Evolutionary conservation across 2,329 filamentous ascomycete genomes (phyloP).

Genomic region (Botrytis squamosa): DNA sequence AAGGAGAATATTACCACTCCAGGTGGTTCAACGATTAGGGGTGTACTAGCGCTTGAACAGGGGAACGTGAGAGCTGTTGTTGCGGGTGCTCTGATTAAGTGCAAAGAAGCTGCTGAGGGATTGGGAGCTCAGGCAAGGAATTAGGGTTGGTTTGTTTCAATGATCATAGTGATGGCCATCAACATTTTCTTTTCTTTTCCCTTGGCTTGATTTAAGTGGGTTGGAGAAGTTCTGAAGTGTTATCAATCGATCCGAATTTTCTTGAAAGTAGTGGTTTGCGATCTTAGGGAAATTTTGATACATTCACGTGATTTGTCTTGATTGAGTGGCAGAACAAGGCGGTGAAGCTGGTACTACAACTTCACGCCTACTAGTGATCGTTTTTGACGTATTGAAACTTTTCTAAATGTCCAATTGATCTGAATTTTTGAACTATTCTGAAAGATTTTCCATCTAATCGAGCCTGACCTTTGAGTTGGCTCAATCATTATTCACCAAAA

Average conservation of each 20-base stretch:
- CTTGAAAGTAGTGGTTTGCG: not conserved
- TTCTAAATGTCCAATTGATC: not conserved
- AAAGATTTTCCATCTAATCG: not conserved
- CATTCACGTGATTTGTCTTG: not conserved
- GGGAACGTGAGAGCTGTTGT: slow-evolving; percentile 17
- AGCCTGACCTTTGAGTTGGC: slow-evolving; percentile 13
- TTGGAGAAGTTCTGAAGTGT: not conserved
- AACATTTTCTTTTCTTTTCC: not conserved
- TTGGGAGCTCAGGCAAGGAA: not conserved
- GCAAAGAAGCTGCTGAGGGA: slow-evolving; percentile 17
- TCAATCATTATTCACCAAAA: slow-evolving; percentile 45
- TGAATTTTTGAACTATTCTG: not conserved
- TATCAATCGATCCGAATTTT: not conserved
- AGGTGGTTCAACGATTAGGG: slow-evolving; percentile 16
- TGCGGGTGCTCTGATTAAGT: slow-evolving; percentile 12
- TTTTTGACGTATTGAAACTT: not conserved
- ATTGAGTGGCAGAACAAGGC: not conserved
- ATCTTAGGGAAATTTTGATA: not conserved
- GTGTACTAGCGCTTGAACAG: slow-evolving; percentile 9
- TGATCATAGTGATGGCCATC: not conserved
- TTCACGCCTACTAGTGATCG: not conserved
- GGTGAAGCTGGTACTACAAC: not conserved
- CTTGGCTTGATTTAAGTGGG: not conserved
- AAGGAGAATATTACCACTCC: slow-evolving; percentile 41
- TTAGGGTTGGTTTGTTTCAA: not conserved